phyloP scores from a whole-genome alignment of 176 grass and related monocot genomes.

The Dendrocalamus sinicus region DNA sequence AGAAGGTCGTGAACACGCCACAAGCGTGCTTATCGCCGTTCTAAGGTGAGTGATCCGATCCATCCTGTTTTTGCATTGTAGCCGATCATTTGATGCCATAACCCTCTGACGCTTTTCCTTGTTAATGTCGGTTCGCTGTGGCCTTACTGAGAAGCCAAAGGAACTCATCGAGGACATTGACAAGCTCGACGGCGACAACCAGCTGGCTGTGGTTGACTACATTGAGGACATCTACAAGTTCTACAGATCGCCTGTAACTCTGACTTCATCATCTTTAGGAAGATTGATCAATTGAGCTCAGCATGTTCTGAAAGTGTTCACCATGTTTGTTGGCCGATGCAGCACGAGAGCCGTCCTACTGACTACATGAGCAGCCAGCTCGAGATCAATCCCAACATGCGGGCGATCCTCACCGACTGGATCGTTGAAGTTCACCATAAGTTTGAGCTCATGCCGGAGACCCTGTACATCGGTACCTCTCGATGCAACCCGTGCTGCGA shows the following conservation, averaged over 20 bases:
- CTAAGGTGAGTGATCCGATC: slow-evolving; percentile 59
- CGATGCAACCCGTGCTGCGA: slow-evolving; percentile 37
- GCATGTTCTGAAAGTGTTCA: slow-evolving; percentile 22
- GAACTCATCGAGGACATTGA: slow-evolving; percentile 59
- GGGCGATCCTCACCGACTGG: slow-evolving; percentile 62
- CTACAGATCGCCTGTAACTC: slow-evolving; percentile 54
- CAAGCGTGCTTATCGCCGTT: slow-evolving; percentile 86
- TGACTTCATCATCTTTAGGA: background rate
- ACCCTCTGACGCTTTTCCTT: background rate
- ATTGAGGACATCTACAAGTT: slow-evolving; percentile 69
- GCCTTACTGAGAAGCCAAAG: slow-evolving; percentile 42
- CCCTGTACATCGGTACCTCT: slow-evolving; percentile 65
- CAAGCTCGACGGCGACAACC: slow-evolving; percentile 47
- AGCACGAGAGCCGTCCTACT: slow-evolving; percentile 50
- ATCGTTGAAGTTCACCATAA: slow-evolving; percentile 43
- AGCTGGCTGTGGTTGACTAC: slow-evolving; percentile 69
- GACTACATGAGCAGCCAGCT: slow-evolving; percentile 69
- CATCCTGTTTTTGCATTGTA: background rate
- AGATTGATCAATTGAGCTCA: background rate
- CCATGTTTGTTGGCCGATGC: slow-evolving; percentile 20
- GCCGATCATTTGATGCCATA: background rate
- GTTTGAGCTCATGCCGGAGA: slow-evolving; percentile 67
- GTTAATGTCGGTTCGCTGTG: slow-evolving; percentile 46
- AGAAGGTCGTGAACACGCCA: no score
- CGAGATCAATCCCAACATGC: slow-evolving; percentile 54